Conservation (phyloP, 2,329 filamentous ascomycete species). For the Penicillium olsonii region DNA sequence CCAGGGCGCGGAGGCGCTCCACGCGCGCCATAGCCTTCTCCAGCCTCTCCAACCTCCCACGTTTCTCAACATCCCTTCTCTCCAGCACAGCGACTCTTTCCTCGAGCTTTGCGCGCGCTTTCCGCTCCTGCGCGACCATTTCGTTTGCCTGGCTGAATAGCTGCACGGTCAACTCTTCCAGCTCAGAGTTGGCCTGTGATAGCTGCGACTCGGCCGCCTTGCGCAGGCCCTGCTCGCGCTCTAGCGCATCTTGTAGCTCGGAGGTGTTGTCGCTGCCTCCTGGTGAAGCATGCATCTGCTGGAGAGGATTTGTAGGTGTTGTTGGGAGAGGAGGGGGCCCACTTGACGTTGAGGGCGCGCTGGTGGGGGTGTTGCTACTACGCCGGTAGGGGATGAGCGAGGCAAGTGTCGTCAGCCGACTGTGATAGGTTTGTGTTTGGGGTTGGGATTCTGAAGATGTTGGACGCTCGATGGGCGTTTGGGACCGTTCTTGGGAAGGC, state of each 20-base stretch:
- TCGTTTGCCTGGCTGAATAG: conserved; percentile 67
- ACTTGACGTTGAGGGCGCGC: conserved; percentile 26
- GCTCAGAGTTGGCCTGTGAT: conserved; percentile 56
- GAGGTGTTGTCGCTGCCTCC: conserved; percentile 30
- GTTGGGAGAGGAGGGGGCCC: conserved; percentile 20
- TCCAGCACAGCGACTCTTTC: conserved; percentile 50
- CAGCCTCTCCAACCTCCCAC: conserved; percentile 54
- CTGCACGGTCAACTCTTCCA: conserved; percentile 62
- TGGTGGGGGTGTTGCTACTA: conserved; percentile 34
- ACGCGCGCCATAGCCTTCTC: conserved; percentile 60
- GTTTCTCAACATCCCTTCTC: conserved; percentile 51
- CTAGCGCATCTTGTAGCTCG: conserved; percentile 56
- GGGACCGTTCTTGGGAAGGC: conserved; percentile 36
- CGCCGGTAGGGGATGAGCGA: conserved; percentile 43
- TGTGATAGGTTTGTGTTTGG: conserved; percentile 29
- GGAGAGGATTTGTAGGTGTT: conserved; percentile 4
- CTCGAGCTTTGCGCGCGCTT: conserved; percentile 56
- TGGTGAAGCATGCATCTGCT: conserved; percentile 19
- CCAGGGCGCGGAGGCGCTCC: conserved; percentile 58
- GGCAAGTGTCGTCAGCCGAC: conserved; percentile 41
- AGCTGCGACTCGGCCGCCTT: conserved; percentile 60
- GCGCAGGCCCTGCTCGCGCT: conserved; percentile 56
- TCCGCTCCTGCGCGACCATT: conserved; percentile 65
- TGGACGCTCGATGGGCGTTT: conserved; percentile 39
- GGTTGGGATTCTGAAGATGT: conserved; percentile 26